Evolutionary conservation across 1,284 basidiomycete genomes (phyloP), one percentile per base, ranked within the genome.

Genomic region (Pseudozyma thailandica): DNA sequence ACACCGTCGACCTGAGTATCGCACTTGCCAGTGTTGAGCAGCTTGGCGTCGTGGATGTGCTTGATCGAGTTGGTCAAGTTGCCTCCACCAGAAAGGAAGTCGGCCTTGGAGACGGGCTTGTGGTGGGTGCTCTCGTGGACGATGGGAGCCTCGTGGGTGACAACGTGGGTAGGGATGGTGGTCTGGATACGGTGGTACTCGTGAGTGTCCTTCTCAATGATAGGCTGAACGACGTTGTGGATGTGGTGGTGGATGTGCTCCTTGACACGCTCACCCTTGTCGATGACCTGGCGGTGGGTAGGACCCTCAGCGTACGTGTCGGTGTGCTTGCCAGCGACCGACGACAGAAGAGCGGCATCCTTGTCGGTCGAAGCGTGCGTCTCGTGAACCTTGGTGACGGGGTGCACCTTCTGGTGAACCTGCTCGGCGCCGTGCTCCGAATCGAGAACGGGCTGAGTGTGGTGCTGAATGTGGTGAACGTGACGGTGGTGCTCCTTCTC

Each of bases 161-260:
- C 73, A 35, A 75, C 62, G 42, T 70, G 66, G 42, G 74, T 78
- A 28, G 80, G 80, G 51, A 82, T 75, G 28, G 63, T 65, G n/a
- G 79, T 81, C 48, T 79, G 76, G 49, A 78, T 78, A 46, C 78
- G 74, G 72, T 80, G 75, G 75, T 80, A 75, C 69, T 82, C 80
- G 73, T 83, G 81, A 3, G 69, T 71, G 55, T 83, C 82, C 50
- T 80, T 76, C 72, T 81, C 60, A 26, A 83, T 77, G 53, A 81
- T 69, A 18, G 82, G 82, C 70, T 83, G 81, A 10, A 83, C 81
- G 23, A 83, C 72, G 72, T 83, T 82, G 77, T 82, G 80, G 31
- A 83, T 78, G 70, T 82, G 79, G 69, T 81, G 80, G 72, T 80
- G 78, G 45, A 79, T 74, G 53, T 66, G 61, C 58, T 81, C 79